Evolutionary conservation across 805 yeast genomes (phyloP).

Genomic region (Phaffomyces antillensis): DNA sequence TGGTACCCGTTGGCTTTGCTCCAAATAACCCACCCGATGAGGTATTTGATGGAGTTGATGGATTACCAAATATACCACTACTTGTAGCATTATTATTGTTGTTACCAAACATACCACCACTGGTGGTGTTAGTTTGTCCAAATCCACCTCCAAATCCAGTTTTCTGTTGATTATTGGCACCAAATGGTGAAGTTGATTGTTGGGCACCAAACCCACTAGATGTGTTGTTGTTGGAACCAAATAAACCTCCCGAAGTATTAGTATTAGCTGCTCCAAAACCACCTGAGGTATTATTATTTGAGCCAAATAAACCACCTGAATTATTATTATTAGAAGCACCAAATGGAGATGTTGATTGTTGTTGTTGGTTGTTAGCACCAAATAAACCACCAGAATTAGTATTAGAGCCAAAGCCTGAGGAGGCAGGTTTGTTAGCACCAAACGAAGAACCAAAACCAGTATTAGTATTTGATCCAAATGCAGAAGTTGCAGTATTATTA

Average conservation of each 20-base stretch:
- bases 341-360: conserved; percentile 22
- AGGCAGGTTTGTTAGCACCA: conserved; percentile 22
- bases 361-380: conserved; percentile 15
- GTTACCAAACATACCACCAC: conserved; percentile 24
- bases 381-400: conserved; percentile 23
- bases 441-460: conserved; percentile 23
- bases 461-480: conserved; percentile 19
- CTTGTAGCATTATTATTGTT: conserved; percentile 22
- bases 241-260: conserved; percentile 26
- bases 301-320: conserved; percentile 35
- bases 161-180: conserved; percentile 27
- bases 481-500: conserved; percentile 17
- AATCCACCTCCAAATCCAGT: conserved; percentile 9
- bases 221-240: background rate
- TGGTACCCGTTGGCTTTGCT: background rate
- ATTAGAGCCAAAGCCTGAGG: conserved; percentile 25
- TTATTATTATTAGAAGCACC: conserved; percentile 20
- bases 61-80: conserved; percentile 17
- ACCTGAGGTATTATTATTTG: conserved; percentile 12
- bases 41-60: conserved; percentile 8
- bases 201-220: conserved; percentile 6
- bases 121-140: conserved; percentile 12
- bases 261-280: conserved; percentile 8
- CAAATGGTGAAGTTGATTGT: conserved; percentile 29
- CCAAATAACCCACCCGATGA: conserved; percentile 34